Percentiles rank a stretch among this genome's conserved stretches.
Evolutionary conservation across 2,329 filamentous ascomycete genomes (phyloP).

Genomic region (Paraconiothyrium brasiliense): DNA sequence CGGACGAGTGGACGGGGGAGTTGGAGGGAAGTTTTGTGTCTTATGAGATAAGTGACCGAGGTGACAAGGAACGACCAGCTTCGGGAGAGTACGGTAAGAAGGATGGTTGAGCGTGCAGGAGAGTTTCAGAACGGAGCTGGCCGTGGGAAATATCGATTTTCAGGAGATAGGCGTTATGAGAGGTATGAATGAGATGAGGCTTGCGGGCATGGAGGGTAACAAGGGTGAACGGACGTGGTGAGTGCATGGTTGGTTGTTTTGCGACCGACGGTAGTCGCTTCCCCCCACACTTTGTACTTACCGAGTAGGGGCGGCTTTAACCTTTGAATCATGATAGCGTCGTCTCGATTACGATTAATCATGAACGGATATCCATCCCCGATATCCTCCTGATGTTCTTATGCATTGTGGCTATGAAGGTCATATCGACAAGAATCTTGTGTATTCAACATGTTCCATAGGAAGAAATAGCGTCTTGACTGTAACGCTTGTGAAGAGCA

Average conservation of each 20-base stretch:
- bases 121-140: conserved; percentile 15
- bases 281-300: not conserved
- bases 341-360: too few species aligned
- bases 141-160: conserved; percentile 6
- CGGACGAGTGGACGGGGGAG: not conserved
- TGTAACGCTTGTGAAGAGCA: not conserved
- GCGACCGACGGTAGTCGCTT: not conserved
- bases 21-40: not conserved
- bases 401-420: not conserved
- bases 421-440: not conserved
- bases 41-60: not conserved
- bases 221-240: too few species aligned
- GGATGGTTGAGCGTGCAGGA: not conserved
- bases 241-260: not conserved
- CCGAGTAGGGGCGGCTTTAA: too few species aligned
- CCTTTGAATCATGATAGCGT: not conserved
- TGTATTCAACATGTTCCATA: too few species aligned
- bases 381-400: too few species aligned
- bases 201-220: not conserved
- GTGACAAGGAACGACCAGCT: conserved; percentile 15
- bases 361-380: too few species aligned
- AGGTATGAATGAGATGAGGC: conserved; percentile 18
- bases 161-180: conserved; percentile 9
- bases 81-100: conserved; percentile 6
- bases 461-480: not conserved